A percentile compares a stretch with the other conserved stretches of the same genome.
phyloP scores from a whole-genome alignment of 2,329 filamentous ascomycete genomes.

The Cordyceps cicadae region DNA sequence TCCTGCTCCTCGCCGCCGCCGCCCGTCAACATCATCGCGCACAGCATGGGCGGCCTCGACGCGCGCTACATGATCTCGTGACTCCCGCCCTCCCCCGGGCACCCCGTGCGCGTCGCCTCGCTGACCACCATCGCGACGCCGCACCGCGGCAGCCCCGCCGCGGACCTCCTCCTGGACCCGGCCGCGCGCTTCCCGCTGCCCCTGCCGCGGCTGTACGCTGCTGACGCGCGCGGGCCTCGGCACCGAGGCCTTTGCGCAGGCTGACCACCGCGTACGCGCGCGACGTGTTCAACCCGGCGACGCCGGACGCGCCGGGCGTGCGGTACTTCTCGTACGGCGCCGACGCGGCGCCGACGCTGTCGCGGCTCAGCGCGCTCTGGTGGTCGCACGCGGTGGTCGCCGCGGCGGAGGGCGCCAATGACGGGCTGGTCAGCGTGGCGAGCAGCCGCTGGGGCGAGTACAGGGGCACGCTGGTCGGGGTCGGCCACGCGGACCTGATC shows the following conservation, averaged over 20 bases:
- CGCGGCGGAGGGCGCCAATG: conserved; percentile 50
- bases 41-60: conserved; percentile 60
- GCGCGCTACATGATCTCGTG: conserved; percentile 57
- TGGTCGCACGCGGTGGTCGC: conserved; percentile 43
- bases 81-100: conserved; percentile 31
- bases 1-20: conserved; percentile 16
- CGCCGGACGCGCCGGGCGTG: conserved; percentile 43
- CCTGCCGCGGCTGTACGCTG: conserved; percentile 39
- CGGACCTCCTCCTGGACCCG: conserved; percentile 42
- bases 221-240: conserved; percentile 45
- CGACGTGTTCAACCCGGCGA: conserved; percentile 50
- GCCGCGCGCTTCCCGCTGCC: conserved; percentile 29
- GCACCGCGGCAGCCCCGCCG: conserved; percentile 47
- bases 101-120: conserved; percentile 35
- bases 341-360: conserved; percentile 41
- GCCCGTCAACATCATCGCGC: conserved; percentile 70
- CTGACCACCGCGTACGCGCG: conserved; percentile 51
- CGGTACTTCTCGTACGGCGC: conserved; percentile 58
- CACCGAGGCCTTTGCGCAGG: conserved; percentile 52
- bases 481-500: conserved; percentile 57
- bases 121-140: conserved; percentile 49
- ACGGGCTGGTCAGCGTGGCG: conserved; percentile 58
- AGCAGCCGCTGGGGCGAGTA: conserved; percentile 57
- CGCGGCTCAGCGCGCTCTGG: conserved; percentile 56
- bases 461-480: conserved; percentile 52